phyloP scores from a whole-genome alignment of 805 yeast species.

The Yarrowia sp. region DNA sequence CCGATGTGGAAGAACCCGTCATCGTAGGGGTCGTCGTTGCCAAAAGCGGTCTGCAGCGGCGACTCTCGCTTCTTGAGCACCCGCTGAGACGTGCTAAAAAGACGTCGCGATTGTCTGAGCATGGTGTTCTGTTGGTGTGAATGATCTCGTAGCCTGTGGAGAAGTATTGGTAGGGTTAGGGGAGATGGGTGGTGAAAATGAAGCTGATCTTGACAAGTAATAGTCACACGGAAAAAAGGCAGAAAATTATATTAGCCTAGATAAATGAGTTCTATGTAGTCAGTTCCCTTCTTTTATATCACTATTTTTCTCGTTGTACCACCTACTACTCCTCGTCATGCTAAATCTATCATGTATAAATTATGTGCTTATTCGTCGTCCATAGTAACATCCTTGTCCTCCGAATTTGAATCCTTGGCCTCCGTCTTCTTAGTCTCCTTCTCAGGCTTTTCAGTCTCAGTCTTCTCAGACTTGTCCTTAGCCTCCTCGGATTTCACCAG shows the following conservation, averaged over 20 bases:
- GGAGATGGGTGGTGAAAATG: background rate
- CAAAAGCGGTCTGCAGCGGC: conserved; percentile 46
- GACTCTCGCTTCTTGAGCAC: conserved; percentile 38
- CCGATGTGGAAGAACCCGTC: conserved; percentile 40
- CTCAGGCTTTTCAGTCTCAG: background rate
- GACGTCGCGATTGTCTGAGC: conserved; percentile 38
- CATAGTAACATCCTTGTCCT: conserved; percentile 5
- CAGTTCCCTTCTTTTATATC: no score
- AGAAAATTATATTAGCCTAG: no score
- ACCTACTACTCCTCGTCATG: no score
- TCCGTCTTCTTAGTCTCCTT: conserved; percentile 3
- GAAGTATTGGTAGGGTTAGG: conserved; percentile 32
- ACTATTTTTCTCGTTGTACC: no score
- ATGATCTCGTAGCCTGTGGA: background rate
- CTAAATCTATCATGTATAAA: conserved; percentile 19
- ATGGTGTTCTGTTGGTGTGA: conserved; percentile 15
- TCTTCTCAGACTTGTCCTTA: conserved; percentile 1
- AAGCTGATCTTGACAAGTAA: no score
- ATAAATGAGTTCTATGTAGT: no score
- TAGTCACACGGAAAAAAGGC: no score
- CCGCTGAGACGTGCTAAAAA: conserved; percentile 31
- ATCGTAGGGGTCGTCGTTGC: conserved; percentile 41
- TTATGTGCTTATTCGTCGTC: conserved; percentile 31
- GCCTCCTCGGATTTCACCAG: background rate
- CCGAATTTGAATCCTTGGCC: conserved; percentile 3